Evolutionary conservation across 1,139 yeast species (phyloP), one percentile per base, ranked within the genome.

Genomic region (Insectozyma bohioensis): DNA sequence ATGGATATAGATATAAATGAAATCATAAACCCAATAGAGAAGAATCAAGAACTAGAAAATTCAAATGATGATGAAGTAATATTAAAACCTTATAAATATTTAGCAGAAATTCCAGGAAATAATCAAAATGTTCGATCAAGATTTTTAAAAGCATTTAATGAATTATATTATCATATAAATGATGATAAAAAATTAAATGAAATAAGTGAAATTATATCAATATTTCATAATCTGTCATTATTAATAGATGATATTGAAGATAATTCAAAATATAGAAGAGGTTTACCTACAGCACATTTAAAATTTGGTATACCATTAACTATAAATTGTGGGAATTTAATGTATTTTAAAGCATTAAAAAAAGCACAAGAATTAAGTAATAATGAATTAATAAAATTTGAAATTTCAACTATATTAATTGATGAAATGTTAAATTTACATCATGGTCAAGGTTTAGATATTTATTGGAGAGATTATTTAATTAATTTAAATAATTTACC

Each of bases 221-320:
- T 56, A 9, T 50, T 60, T 21, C 66, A 60, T 31, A 58, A 58
- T 26, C 48, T 59, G 23, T 58, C 63, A 5, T 48, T 60, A 30
- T 40, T 60, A 10, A 77, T 88, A 19, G 97, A 88, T 54, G 97
- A 88, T 51, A 85, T 88, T 19, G 97, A 88, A 51, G 97, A 88
- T 53, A 67, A 61, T 29, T 83, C 95, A 1, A 61, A 58, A 19
- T 61, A 75, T 29, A 67, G 97, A 42, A 61, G 97, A 20, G 96
- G 96, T 0, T 57, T 64, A 14, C 85, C 87, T 1, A 78, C 87
- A 3, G 87, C 95, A 0, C 96, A 88, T 55, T 59, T 75, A 28
- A 68, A 80, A 28, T 88, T 63, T 54, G 97, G 97, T 0, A 56
- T 71, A 0, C 88, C 95, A 0, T 75, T 78, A 48, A 85, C 95